Evolutionary conservation across 2,329 filamentous ascomycete species (phyloP), one percentile per base, ranked within the genome.

Genomic region (Penicillium sumatraense): DNA sequence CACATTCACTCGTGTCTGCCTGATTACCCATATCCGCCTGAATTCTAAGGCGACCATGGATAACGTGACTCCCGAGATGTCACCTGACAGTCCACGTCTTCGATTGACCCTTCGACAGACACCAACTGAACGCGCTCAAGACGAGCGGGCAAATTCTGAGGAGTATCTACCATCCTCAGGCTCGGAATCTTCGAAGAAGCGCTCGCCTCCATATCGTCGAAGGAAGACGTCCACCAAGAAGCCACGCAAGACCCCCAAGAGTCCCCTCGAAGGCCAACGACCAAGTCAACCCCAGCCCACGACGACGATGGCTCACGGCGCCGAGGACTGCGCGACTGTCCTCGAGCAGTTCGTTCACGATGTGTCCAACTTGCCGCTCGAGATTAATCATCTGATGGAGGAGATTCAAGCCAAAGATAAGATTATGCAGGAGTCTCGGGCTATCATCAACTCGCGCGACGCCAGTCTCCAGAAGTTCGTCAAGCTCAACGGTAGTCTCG

Each of bases 301-400:
- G n/a, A n/a, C n/a, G n/a, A 24, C 33, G 31, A 82, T 83, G 76
- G 74, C 79, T 14, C 71, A 76, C 56, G 72, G 74, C 38, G 75
- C 80, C 36, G 85, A 87, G 63, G 86, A 88, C 70, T 83, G 85
- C 45, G 85, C 85, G 7, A 81, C 83, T 7, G 83, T 88, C 14
- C 72, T 88, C 42, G 86, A 88, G 67, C 83, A 86, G 65, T 88
- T 87, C 64, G 81, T 86, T 21, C 85, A 88, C 65, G 85, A 88
- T 79, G 83, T 75, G 41, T 78, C 78, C 18, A 88, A 88, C 59
- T 72, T 87, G 14, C 85, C 86, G 0, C 84, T 83, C 2, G 86
- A 88, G 66, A 84, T 88, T 45, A 83, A 80, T 9, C 86, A 88
- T 74, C 74, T 88, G 53, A 84, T 87, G 70, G 86, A 88, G 64